phyloP scores from a whole-genome alignment of 2,329 filamentous ascomycete genomes.

The Trichoderma breve region DNA sequence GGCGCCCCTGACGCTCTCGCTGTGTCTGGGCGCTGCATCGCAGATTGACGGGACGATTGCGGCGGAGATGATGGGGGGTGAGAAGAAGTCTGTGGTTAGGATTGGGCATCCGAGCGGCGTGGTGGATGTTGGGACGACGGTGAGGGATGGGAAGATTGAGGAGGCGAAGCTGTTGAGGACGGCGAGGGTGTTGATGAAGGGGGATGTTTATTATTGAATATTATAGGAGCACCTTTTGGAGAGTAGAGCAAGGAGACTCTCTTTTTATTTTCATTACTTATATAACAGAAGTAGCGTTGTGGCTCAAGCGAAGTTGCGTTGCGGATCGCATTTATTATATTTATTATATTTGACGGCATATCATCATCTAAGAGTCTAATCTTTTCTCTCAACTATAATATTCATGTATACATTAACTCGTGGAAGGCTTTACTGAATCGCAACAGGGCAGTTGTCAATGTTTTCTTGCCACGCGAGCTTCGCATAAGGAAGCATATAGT shows the following conservation, averaged over 20 bases:
- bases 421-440: background rate
- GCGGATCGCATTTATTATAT: background rate
- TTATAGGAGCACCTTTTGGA: background rate
- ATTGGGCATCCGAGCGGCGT: conserved; percentile 49
- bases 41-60: conserved; percentile 46
- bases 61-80: conserved; percentile 29
- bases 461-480: conserved; percentile 39
- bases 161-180: conserved; percentile 48
- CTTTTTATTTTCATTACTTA: background rate
- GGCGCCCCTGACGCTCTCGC: conserved; percentile 53
- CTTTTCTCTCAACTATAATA: background rate
- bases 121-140: conserved; percentile 45
- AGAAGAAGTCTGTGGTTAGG: conserved; percentile 32
- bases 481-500: conserved; percentile 41
- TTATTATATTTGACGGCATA: background rate
- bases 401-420: background rate
- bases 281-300: background rate
- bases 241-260: background rate
- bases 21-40: conserved; percentile 51
- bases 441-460: conserved; percentile 36
- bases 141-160: conserved; percentile 39
- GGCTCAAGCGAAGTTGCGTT: background rate
- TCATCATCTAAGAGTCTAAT: background rate
- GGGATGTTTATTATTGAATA: conserved; percentile 43
- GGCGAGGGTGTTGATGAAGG: conserved; percentile 50